These are phyloP conservation scores for Lentinula sp. DNA, from an alignment of 768 basidiomycete species.

Conservation along the genomic window DNA sequence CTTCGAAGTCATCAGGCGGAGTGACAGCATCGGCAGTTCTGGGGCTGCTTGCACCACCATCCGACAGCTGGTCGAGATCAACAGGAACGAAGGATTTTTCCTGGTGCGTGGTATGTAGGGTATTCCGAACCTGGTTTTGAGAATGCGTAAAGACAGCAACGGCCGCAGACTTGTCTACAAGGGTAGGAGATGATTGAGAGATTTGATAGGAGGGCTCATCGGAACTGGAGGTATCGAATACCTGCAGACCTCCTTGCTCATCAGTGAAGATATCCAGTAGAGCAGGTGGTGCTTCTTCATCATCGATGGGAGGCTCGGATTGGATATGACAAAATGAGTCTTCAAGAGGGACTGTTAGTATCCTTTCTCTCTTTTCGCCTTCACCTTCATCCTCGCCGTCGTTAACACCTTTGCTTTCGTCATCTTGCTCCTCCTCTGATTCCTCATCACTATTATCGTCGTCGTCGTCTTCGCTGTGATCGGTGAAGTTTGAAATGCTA, in stretches of 20 bases:
- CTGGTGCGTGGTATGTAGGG: neutral
- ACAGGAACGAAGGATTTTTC: neutral
- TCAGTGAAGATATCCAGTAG: neutral
- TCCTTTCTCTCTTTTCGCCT: constrained; percentile 10
- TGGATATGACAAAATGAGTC: neutral
- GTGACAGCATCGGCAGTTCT: neutral
- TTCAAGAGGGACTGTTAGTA: neutral
- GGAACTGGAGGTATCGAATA: neutral
- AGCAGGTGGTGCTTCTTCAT: neutral
- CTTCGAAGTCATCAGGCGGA: neutral
- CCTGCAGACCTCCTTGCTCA: neutral
- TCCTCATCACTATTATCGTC: constrained; percentile 20
- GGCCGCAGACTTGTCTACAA: neutral
- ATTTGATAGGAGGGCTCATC: neutral
- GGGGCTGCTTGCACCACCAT: neutral
- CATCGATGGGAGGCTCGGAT: neutral
- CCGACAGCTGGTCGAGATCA: neutral
- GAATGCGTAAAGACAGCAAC: neutral
- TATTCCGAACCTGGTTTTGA: neutral
- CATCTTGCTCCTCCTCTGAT: constrained; percentile 10
- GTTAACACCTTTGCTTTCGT: constrained; percentile 15
- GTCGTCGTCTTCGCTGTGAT: constrained; percentile 30
- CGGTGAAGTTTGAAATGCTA: constrained; percentile 31
- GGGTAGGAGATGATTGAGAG: neutral
- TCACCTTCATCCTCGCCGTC: constrained; percentile 25